Conservation (phyloP, 371 early-diverging fungal species). For the Dentiscutata heterogama region DNA sequence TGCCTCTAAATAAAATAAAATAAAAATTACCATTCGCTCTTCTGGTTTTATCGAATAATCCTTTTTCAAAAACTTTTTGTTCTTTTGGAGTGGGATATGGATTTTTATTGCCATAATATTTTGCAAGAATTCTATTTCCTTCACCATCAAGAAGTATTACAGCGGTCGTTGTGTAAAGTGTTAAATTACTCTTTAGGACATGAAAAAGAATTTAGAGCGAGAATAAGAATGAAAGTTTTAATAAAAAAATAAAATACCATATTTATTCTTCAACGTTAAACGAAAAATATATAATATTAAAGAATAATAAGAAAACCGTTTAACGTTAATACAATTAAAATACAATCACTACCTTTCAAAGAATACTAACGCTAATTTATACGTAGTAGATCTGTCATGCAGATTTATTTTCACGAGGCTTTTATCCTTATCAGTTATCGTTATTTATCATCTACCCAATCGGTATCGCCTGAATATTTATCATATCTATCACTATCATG, state of each 20-base stretch:
- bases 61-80: constrained; percentile 92
- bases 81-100: constrained; percentile 79
- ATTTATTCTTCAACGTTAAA: background rate
- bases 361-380: too few relatives aligned
- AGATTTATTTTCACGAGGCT: too few relatives aligned
- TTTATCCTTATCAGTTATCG: too few relatives aligned
- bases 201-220: background rate
- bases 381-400: too few relatives aligned
- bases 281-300: too few relatives aligned
- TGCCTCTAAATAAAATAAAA: background rate
- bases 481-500: too few relatives aligned
- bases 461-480: too few relatives aligned
- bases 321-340: too few relatives aligned
- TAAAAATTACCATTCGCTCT: constrained; percentile 65
- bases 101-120: constrained; percentile 78
- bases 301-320: too few relatives aligned
- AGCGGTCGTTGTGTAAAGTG: constrained; percentile 88
- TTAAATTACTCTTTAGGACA: constrained; percentile 62
- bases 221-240: background rate
- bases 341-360: too few relatives aligned
- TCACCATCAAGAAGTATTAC: constrained; percentile 92
- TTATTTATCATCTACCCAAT: too few relatives aligned
- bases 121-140: constrained; percentile 92
- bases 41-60: constrained; percentile 90
- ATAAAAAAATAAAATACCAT: constrained; percentile 9